Base-by-base conservation (phyloP, 2,329 filamentous ascomycete genomes). In the Trichoderma lentiforme region DNA sequence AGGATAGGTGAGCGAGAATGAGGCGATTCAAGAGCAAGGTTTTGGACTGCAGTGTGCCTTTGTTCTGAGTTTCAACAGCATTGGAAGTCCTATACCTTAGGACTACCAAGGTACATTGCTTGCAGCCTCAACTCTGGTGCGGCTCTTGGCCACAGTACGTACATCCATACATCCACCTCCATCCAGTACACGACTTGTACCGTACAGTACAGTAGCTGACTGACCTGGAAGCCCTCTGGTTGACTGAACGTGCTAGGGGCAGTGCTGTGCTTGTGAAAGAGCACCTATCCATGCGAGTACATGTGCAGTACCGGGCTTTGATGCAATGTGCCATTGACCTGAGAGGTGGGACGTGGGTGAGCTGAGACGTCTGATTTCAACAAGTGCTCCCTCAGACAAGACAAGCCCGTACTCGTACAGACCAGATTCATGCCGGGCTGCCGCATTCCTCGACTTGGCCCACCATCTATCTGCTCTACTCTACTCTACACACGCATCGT, bases 21-120 rank as follows among this genome's bases (percentile, higher is more conserved):
- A 67, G 64, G 64, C 64, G 32, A 57, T 67, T 67, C 47, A 24
- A 67, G 64, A 56, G 51, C 47, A 36, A 36, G n/a, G 47, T 36
- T 66, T n/a, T 30, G 56, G 53, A 18, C 39, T 36, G 51, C 30
- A 32, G 32, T 14, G 47, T 30, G 39, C 43, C 43, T 51, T 18
- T 30, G 28, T 32, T 34, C 30, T 43, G 32, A 8, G 43, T n/a
- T n/a, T 51, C 28, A 3, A 65, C 11, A 28, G 30, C n/a, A 39
- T 8, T 39, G 36, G 36, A 39, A 18, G 36, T 39, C 36, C 36
- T 39, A 18, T 8, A 39, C 36, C 15, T 36, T 7, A 15, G 34
- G 34, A 36, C 34, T 36, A 36, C 34, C 14, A 36, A 36, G 34
- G 34, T 36, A 36, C 34, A 36, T 36, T 51, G n/a, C 43, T 51